phyloP scores from a whole-genome alignment of 768 basidiomycete genomes.

The Mycena venus region DNA sequence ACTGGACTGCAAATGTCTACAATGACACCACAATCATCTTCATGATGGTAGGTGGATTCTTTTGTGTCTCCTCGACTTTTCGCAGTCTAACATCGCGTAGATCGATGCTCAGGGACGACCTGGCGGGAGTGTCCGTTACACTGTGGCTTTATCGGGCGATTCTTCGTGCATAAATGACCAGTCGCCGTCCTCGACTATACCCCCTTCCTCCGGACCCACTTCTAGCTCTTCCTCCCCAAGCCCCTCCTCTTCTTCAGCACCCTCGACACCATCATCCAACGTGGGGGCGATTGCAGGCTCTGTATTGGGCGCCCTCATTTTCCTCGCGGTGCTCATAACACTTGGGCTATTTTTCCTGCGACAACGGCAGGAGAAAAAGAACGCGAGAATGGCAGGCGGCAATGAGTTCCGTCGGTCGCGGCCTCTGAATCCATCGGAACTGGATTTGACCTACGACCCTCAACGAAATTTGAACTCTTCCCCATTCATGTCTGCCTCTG shows the following conservation, averaged over 20 bases:
- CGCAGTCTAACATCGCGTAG: background rate
- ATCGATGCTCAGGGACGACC: background rate
- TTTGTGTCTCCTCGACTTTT: conserved; percentile 25
- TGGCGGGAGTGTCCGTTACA: conserved; percentile 15
- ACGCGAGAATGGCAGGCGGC: conserved; percentile 41
- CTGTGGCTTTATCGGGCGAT: conserved; percentile 27
- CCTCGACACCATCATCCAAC: conserved; percentile 39
- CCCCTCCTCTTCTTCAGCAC: conserved; percentile 28
- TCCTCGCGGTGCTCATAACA: conserved; percentile 64
- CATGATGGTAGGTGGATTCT: conserved; percentile 66
- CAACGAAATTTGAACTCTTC: background rate
- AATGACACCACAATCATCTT: conserved; percentile 73
- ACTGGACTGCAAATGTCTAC: conserved; percentile 71
- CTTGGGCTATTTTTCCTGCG: conserved; percentile 66
- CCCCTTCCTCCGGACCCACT: conserved; percentile 25
- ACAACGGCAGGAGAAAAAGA: conserved; percentile 46
- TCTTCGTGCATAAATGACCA: conserved; percentile 30
- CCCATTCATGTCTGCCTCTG: conserved; percentile 18
- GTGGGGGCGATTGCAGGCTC: conserved; percentile 65
- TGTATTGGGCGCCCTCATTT: conserved; percentile 66
- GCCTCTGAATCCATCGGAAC: conserved; percentile 45
- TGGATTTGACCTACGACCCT: conserved; percentile 57
- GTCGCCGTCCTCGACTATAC: conserved; percentile 39
- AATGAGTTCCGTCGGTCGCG: conserved; percentile 42
- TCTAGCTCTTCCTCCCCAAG: conserved; percentile 18